A percentile compares a stretch with the other conserved stretches of the same genome.
phyloP scores from a whole-genome alignment of 208 protist genomes.

The Trypanosoma congolense region DNA sequence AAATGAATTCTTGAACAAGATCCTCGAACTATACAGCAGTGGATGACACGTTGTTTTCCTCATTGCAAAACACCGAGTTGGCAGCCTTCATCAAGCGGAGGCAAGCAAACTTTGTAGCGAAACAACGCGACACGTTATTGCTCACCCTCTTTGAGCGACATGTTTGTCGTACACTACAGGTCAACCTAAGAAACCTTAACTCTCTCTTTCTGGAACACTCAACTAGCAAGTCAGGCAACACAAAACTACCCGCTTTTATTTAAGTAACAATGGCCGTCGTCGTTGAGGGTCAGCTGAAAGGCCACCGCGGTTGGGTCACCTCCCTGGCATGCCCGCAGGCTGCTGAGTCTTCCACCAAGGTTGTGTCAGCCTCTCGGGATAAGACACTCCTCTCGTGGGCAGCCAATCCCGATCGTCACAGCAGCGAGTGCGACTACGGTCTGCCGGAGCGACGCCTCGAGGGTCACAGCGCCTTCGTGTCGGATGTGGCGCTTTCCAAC shows the following conservation, averaged over 20 bases:
- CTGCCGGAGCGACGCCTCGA: conserved; percentile 71
- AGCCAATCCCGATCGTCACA: conserved; percentile 79
- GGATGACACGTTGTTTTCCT: no score
- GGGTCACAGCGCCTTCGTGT: conserved; percentile 93
- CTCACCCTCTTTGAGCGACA: not conserved
- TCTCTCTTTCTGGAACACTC: not conserved
- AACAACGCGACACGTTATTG: no score
- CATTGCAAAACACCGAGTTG: no score
- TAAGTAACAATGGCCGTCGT: conserved; percentile 42
- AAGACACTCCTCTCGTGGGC: conserved; percentile 96
- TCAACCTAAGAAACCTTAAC: no score
- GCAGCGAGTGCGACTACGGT: conserved; percentile 71
- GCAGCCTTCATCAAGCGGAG: no score
- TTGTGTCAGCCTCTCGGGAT: conserved; percentile 93
- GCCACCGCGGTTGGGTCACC: conserved; percentile 96
- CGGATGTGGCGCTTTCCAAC: conserved; percentile 97
- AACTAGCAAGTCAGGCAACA: conserved; percentile 20
- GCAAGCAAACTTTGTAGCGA: not conserved
- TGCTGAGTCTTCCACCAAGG: conserved; percentile 74
- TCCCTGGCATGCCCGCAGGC: conserved; percentile 73
- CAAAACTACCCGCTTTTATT: conserved; percentile 6
- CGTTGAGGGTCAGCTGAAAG: conserved; percentile 90
- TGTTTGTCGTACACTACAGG: no score
- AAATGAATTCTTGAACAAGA: conserved; percentile 12
- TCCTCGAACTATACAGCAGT: not conserved